These are phyloP conservation scores for Mycena galopus DNA, from an alignment of 768 basidiomycete genomes.

Conservation along the genomic window DNA sequence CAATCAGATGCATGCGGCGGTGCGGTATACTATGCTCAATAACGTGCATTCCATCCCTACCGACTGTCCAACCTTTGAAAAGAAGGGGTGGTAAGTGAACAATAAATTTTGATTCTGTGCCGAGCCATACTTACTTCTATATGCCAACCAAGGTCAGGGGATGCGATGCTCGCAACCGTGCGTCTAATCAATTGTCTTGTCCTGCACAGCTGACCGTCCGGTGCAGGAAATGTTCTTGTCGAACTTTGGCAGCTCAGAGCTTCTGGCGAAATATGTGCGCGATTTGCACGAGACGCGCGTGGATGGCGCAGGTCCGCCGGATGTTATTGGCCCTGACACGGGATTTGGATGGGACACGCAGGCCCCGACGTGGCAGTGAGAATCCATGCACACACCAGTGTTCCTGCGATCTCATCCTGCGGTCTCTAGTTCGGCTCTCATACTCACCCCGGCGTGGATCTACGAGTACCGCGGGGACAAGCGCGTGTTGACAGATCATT, in stretches of 20 bases:
- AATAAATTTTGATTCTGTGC: neutral
- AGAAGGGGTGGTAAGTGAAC: conserved; percentile 43
- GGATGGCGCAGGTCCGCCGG: conserved; percentile 38
- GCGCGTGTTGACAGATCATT: conserved; percentile 42
- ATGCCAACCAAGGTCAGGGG: conserved; percentile 39
- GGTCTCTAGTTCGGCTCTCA: conserved; percentile 42
- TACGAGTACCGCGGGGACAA: conserved; percentile 45
- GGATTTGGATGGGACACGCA: conserved; percentile 44
- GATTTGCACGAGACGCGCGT: conserved; percentile 43
- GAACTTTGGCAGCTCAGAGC: conserved; percentile 41
- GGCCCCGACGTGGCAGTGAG: conserved; percentile 46
- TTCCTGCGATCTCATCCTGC: no score
- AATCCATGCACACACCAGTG: neutral
- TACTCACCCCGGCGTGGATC: conserved; percentile 47
- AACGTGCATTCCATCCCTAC: conserved; percentile 40
- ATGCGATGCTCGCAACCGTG: conserved; percentile 46
- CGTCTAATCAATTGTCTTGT: no score
- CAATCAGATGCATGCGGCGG: conserved; percentile 39
- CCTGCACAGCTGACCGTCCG: no score
- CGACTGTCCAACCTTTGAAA: conserved; percentile 47
- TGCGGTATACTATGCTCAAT: conserved; percentile 38
- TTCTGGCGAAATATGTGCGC: conserved; percentile 43
- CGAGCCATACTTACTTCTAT: neutral
- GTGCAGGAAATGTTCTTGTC: conserved; percentile 46
- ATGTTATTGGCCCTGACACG: conserved; percentile 43